A percentile compares a stretch with the other conserved stretches of the same genome.
These are phyloP conservation scores for Fusarium sambucinum DNA, from an alignment of 2,329 filamentous ascomycete species.

Conservation along the genomic window DNA sequence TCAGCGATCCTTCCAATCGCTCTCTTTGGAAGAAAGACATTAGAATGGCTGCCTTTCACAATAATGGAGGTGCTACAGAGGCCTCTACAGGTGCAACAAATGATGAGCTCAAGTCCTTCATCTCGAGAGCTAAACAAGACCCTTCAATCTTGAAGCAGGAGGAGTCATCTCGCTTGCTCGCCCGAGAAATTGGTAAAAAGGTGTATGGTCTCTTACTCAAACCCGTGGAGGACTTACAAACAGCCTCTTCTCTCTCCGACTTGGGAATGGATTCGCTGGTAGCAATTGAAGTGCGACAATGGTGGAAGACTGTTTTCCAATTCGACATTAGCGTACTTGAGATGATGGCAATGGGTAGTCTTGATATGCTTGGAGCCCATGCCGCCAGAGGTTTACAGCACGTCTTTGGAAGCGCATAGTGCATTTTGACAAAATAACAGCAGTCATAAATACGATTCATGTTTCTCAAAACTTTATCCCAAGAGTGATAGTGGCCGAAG, in stretches of 20 bases:
- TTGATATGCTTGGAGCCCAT: slow-evolving; percentile 11
- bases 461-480: too few species aligned
- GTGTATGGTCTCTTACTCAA: slow-evolving; percentile 10
- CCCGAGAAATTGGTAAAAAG: slow-evolving; percentile 8
- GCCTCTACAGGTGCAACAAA: background rate
- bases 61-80: background rate
- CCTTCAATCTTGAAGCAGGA: background rate
- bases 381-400: slow-evolving; percentile 1
- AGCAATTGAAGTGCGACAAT: slow-evolving; percentile 9
- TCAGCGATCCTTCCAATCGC: background rate
- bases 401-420: background rate
- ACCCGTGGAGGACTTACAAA: slow-evolving; percentile 3
- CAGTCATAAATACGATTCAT: background rate
- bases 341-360: slow-evolving; percentile 14
- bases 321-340: slow-evolving; percentile 14
- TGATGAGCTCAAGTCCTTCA: slow-evolving; percentile 6
- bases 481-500: too few species aligned
- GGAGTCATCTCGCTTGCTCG: background rate
- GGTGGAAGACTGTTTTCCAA: slow-evolving; percentile 17
- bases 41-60: slow-evolving; percentile 8
- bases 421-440: too few species aligned
- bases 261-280: slow-evolving; percentile 16
- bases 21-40: slow-evolving; percentile 16
- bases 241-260: slow-evolving; percentile 6
- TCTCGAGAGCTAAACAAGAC: slow-evolving; percentile 4